Evolutionary conservation across 371 early-diverging fungal genomes (phyloP), one percentile per base, ranked within the genome.

Genomic region (Syncephalastrum monosporum): DNA sequence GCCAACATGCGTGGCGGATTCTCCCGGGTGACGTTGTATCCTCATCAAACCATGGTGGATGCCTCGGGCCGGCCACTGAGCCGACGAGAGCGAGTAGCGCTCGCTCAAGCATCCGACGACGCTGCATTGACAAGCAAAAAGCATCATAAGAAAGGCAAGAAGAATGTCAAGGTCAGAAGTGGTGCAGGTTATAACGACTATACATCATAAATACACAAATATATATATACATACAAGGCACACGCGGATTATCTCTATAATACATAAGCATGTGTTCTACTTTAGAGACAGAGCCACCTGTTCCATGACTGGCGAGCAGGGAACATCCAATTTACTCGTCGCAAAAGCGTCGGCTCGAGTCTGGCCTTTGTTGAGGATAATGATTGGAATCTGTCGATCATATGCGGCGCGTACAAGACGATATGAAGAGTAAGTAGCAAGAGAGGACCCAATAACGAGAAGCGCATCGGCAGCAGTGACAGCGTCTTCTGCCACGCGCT

Each of bases 61-160:
- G 76, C 81, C 60, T 81, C 81, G 55, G 85, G 83, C 17, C 63
- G 69, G 24, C 73, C 68, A 17, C 16, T 71, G 15, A 69, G 63
- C 15, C 64, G 80, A 60, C 72, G 73, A 44, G 71, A 72, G 42
- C 63, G 77, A n/a, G 46, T 77, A 55, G 81, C 80, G 23, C 65
- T 74, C 57, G 72, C 71, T 1, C 74, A 74, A 49, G 64, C 68
- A 23, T 73, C 65, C 17, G 72, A 64, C 43, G 60, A 56, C 14
- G 72, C 62, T 27, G 49, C 53, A 16, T 48, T 51, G 25, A 58
- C 50, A 7, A 67, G 65, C 53, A 85, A 86, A 64, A 91, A 91
- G 78, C 85, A 80, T 61, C 87, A 88, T 55, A 89, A 90, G 80
- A 93, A 93, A 83, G 91, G 88, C 47, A 90, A 83, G 73, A 89